phyloP scores from a whole-genome alignment of 352 stramenopile species.

The Blastocystis sp. region DNA sequence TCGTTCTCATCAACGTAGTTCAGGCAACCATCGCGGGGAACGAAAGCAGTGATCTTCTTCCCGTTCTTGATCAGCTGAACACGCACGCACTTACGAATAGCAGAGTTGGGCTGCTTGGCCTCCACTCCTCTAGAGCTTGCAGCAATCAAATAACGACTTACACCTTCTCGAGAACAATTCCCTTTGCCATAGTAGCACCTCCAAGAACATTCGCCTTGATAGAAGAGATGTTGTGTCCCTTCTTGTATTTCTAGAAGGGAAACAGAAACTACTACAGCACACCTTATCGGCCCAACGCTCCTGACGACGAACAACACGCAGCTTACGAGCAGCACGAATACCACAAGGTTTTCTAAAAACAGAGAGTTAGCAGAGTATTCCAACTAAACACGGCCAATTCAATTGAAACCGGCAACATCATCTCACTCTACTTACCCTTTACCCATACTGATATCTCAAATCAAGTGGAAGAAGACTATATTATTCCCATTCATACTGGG shows the following conservation, averaged over 20 bases:
- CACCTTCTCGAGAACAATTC: slow-evolving; percentile 99
- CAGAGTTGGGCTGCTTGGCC: slow-evolving; percentile 99
- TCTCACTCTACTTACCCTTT: slow-evolving; percentile 46
- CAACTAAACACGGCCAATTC: not conserved
- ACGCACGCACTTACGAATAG: slow-evolving; percentile 99
- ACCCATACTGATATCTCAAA: slow-evolving; percentile 20
- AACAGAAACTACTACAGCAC: not conserved
- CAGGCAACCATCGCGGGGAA: slow-evolving; percentile 98
- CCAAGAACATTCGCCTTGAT: slow-evolving; percentile 99
- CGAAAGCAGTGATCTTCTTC: slow-evolving; percentile 99
- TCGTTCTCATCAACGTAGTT: slow-evolving; percentile 97
- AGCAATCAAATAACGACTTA: slow-evolving; percentile 64
- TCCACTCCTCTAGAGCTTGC: slow-evolving; percentile 86
- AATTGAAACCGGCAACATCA: not conserved
- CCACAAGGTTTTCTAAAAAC: slow-evolving; percentile 88
- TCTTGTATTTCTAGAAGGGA: slow-evolving; percentile 87
- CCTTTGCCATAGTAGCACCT: slow-evolving; percentile 97
- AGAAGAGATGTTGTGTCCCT: slow-evolving; percentile 95
- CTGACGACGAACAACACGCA: slow-evolving; percentile 92
- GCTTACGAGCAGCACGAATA: slow-evolving; percentile 97
- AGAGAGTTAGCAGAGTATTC: not conserved
- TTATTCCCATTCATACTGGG: not conserved
- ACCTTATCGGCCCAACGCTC: slow-evolving; percentile 92
- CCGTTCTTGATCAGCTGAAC: slow-evolving; percentile 99
- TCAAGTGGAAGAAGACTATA: slow-evolving; percentile 48